phyloP scores from a whole-genome alignment of 176 grass and related monocot species.

The Hordeum vulgare region DNA sequence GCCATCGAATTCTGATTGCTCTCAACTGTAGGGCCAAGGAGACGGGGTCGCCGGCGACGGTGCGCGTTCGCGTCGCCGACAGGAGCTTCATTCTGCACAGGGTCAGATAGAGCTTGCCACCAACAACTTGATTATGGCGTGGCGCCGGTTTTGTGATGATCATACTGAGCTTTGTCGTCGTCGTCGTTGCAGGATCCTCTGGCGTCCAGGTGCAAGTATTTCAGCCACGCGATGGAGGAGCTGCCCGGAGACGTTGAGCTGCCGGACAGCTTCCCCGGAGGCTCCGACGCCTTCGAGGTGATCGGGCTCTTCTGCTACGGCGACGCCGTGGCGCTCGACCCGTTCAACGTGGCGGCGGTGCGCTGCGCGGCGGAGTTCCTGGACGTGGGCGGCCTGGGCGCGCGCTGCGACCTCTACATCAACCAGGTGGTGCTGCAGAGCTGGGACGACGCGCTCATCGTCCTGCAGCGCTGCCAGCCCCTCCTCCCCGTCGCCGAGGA shows the following conservation, averaged over 20 bases:
- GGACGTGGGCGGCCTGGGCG: conserved; percentile 46
- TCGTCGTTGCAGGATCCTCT: conserved; percentile 43
- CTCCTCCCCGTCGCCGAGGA: conserved; percentile 67
- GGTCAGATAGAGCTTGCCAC: conserved; percentile 21
- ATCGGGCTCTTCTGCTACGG: conserved; percentile 74
- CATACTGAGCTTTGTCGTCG: not conserved
- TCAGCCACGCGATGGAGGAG: conserved; percentile 35
- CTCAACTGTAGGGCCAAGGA: conserved; percentile 53
- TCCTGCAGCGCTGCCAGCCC: conserved; percentile 67
- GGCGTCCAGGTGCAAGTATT: conserved; percentile 53
- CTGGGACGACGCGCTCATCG: conserved; percentile 86
- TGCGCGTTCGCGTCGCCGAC: conserved; percentile 42
- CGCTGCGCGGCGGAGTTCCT: conserved; percentile 74
- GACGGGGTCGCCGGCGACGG: conserved; percentile 44
- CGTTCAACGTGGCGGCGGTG: conserved; percentile 75
- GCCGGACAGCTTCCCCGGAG: conserved; percentile 52
- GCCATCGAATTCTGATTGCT: not conserved
- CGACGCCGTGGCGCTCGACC: conserved; percentile 57
- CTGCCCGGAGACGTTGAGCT: conserved; percentile 40
- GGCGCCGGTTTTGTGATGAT: not conserved
- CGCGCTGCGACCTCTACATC: conserved; percentile 82
- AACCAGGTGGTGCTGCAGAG: conserved; percentile 96
- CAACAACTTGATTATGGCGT: not conserved
- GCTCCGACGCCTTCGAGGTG: conserved; percentile 66
- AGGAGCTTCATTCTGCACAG: conserved; percentile 68